Percentiles rank a stretch among this genome's conserved stretches.
Evolutionary conservation across 441 rosid species (phyloP).

Genomic region (Adansonia rubrostipa): DNA sequence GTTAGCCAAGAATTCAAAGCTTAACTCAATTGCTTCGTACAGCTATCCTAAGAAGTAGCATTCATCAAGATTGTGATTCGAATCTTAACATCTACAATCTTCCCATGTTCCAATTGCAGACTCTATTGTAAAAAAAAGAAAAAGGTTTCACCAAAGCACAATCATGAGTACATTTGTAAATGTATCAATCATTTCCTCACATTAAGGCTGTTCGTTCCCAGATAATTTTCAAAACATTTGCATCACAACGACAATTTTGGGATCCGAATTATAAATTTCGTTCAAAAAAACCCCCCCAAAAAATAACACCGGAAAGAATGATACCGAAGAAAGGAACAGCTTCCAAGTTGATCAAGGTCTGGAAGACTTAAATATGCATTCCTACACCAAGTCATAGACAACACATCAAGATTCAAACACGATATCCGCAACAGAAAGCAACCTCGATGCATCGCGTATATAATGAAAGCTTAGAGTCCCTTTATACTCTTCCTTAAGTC

Average conservation of each 20-base stretch:
- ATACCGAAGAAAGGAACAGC: neutral
- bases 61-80: too few relatives aligned
- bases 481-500: neutral
- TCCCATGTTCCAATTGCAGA: too few relatives aligned
- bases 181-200: neutral
- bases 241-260: slow-evolving; percentile 27
- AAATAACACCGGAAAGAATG: neutral
- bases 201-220: neutral
- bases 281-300: neutral
- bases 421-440: neutral
- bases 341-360: neutral
- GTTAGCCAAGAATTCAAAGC: neutral
- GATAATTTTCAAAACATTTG: neutral
- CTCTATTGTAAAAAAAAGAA: too few relatives aligned
- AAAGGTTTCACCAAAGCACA: neutral
- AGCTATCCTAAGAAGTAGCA: too few relatives aligned
- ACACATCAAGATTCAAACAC: neutral
- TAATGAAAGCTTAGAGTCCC: neutral
- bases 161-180: neutral
- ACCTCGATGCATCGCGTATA: neutral
- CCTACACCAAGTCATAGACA: neutral
- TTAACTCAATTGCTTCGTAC: too few relatives aligned
- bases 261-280: slow-evolving; percentile 17
- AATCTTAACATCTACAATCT: too few relatives aligned
- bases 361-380: neutral